A percentile compares a stretch with the other conserved stretches of the same genome.
phyloP scores from a whole-genome alignment of 1,284 basidiomycete genomes.

The Malassezia obtusa region DNA sequence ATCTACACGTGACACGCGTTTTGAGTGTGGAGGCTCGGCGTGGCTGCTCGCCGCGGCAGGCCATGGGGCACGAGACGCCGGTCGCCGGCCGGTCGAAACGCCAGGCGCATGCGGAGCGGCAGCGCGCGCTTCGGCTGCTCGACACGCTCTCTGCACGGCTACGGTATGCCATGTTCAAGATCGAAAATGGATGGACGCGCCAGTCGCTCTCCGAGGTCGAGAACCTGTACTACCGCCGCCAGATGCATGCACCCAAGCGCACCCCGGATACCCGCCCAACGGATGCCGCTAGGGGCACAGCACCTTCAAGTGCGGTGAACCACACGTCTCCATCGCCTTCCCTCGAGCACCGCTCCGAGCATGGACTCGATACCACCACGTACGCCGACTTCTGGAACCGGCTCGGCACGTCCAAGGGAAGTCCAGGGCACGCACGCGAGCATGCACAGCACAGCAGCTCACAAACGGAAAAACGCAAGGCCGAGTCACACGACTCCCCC shows the following conservation, averaged over 20 bases:
- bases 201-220: constrained; percentile 45
- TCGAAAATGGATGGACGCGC: constrained; percentile 43
- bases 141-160: constrained; percentile 29
- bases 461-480: not conserved
- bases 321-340: too few species aligned
- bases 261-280: not conserved
- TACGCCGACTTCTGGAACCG: constrained; percentile 36
- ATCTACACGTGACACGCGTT: constrained; percentile 2
- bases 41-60: not conserved
- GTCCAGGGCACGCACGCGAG: not conserved
- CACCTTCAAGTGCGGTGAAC: not conserved
- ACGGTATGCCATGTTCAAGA: constrained; percentile 43
- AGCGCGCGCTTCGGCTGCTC: constrained; percentile 4
- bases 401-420: constrained; percentile 8
- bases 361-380: not conserved
- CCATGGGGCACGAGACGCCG: not conserved
- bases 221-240: constrained; percentile 37
- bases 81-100: constrained; percentile 5
- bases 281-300: not conserved
- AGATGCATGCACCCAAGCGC: not conserved
- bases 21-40: not conserved
- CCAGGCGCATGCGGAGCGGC: constrained; percentile 1
- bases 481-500: too few species aligned
- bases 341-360: not conserved
- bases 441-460: not conserved